phyloP scores from a whole-genome alignment of 31 red algal species.

The Asparagopsis taxiformis region DNA sequence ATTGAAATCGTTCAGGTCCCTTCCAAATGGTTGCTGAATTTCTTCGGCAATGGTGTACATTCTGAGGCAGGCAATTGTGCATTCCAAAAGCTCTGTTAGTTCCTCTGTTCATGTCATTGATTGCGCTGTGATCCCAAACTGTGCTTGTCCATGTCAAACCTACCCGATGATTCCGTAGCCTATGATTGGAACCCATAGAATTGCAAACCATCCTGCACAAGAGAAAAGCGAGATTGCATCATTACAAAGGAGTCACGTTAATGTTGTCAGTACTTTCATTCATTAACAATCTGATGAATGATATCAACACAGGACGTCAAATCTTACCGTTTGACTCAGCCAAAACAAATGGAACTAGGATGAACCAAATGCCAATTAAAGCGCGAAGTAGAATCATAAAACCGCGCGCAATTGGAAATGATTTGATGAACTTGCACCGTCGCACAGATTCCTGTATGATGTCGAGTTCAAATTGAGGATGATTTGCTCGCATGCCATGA shows the following conservation, averaged over 20 bases:
- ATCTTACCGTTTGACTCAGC: slow-evolving; percentile 37
- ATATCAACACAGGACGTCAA: background rate
- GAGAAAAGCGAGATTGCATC: background rate
- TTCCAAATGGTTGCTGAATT: too few species aligned
- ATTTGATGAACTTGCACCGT: too few species aligned
- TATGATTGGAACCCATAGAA: slow-evolving; percentile 66
- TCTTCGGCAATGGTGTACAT: slow-evolving; percentile 4
- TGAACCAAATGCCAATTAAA: slow-evolving; percentile 33
- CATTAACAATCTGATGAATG: background rate
- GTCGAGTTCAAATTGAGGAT: slow-evolving; percentile 6
- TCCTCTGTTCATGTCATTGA: too few species aligned
- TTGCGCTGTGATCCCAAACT: too few species aligned
- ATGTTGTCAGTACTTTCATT: background rate
- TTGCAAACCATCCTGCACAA: slow-evolving; percentile 40
- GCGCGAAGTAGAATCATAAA: slow-evolving; percentile 25
- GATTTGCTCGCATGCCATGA: background rate
- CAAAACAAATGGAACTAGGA: slow-evolving; percentile 36
- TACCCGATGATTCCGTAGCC: slow-evolving; percentile 52
- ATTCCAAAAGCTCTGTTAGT: too few species aligned
- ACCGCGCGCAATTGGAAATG: slow-evolving; percentile 35
- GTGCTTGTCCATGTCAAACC: too few species aligned
- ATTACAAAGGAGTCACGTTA: background rate
- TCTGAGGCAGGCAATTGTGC: too few species aligned
- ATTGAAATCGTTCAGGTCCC: too few species aligned
- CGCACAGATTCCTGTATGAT: slow-evolving; percentile 13